Evolutionary conservation across 169 alveolate species (phyloP), one percentile per base, ranked within the genome.

Genomic region (Cystoisospora suis): DNA sequence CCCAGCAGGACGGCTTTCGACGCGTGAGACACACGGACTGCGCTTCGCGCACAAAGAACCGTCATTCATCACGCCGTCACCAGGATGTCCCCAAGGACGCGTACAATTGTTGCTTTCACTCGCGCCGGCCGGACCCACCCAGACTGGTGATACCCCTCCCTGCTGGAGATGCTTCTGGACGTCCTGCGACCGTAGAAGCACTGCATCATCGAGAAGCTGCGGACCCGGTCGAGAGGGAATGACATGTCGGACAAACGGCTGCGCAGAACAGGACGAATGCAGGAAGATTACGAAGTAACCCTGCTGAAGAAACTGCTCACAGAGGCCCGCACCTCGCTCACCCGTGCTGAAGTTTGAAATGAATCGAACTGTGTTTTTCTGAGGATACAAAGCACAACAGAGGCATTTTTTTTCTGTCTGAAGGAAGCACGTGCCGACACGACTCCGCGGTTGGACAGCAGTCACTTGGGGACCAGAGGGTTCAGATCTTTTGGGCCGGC

Each of bases 221-320:
- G 92, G 87, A 65, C 44, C 58, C 27, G 87, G 92, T 38, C 75
- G 87, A 0, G 58, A 20, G 42, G 92, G 92, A 17, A 88, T 77
- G 36, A 88, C 49, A 42, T 75, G 92, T 15, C 92, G 87, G 20
- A 88, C 88, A 70, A 88, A 88, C 44, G 92, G 92, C 81, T 88
- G 81, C 32, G 61, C 53, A 0, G 92, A 81, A 38, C 80, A n/a
- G 0, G 69, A 61, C 0, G 88, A 75, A 23, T 87, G 53, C 29
- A 88, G 61, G 40, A 75, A 75, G 17, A 88, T 79, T 2, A 88
- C 92, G 72, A 34, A 53, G 61, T 75, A 88, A 56, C 92, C 92
- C 59, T 15, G 12, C 56, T 53, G 77, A 80, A 88, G 75, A 45
- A 88, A 46, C 88, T 88, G 92, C 88, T 88, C 92, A 45, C 92